Conservation (phyloP, 108 stramenopile genomes). For the Aurantiochytrium sp. region DNA sequence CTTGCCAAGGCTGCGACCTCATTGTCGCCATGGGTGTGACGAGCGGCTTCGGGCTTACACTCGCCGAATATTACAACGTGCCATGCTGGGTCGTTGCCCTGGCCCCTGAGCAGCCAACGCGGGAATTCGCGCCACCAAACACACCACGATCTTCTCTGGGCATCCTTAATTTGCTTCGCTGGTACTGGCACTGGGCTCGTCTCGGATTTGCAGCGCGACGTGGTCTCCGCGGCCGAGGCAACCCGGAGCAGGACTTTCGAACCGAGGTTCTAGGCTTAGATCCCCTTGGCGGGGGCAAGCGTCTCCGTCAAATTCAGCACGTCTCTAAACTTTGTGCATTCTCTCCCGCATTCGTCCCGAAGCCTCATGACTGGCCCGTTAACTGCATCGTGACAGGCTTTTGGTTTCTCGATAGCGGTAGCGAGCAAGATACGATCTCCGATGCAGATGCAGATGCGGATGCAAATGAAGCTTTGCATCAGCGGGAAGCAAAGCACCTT, state of each 20-base stretch:
- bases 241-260: conserved; percentile 8
- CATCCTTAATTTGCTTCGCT: background rate
- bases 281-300: background rate
- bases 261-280: background rate
- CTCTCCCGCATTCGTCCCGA: background rate
- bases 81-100: background rate
- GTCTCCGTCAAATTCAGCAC: background rate
- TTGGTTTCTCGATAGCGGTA: background rate
- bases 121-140: background rate
- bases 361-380: background rate
- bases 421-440: too few species aligned
- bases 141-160: background rate
- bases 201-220: background rate
- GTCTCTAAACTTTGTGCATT: background rate
- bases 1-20: background rate
- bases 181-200: background rate
- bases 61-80: background rate
- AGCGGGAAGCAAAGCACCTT: too few species aligned
- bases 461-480: too few species aligned
- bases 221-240: background rate
- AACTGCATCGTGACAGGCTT: background rate
- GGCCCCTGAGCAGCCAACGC: background rate
- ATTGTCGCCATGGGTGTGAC: background rate
- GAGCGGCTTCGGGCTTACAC: background rate
- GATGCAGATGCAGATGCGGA: too few species aligned